phyloP scores from a whole-genome alignment of 805 yeast species.

The Lipomyces anomalus region DNA sequence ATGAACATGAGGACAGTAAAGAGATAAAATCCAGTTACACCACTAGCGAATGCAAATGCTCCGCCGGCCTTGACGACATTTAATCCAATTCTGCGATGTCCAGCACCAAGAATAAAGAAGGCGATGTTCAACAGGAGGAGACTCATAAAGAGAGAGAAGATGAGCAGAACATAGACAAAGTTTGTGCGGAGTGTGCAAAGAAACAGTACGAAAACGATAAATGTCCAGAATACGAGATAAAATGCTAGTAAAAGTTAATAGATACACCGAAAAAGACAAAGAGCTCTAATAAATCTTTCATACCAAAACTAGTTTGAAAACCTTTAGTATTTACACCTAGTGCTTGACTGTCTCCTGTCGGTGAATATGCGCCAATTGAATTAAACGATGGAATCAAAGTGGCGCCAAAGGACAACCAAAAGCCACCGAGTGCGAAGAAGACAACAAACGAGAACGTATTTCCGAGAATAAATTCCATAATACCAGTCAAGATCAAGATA shows the following conservation, averaged over 20 bases:
- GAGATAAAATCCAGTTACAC: conserved; percentile 17
- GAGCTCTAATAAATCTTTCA: too few relatives aligned
- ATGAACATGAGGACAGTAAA: conserved; percentile 21
- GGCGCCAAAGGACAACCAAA: conserved; percentile 23
- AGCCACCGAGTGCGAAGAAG: conserved; percentile 20
- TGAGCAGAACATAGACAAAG: conserved; percentile 17
- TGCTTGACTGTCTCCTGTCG: conserved; percentile 15
- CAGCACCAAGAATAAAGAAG: conserved; percentile 10
- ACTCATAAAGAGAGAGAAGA: conserved; percentile 11
- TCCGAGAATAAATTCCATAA: conserved; percentile 25
- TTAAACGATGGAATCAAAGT: conserved; percentile 21
- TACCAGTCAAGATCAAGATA: conserved; percentile 16
- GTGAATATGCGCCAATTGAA: conserved; percentile 20
- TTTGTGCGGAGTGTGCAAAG: conserved; percentile 22
- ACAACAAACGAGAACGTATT: conserved; percentile 25
- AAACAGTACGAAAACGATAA: conserved; percentile 11
- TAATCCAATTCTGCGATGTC: conserved; percentile 1
- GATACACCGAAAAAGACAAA: too few relatives aligned
- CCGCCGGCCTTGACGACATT: conserved; percentile 20
- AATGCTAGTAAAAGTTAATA: conserved; percentile 20
- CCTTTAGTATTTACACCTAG: conserved; percentile 12
- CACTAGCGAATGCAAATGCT: conserved; percentile 16
- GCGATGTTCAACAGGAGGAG: conserved; percentile 17
- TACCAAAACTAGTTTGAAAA: conserved; percentile 18
- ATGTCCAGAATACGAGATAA: conserved; percentile 19